Conservation (phyloP, 306 rosid species). For the Vicia villosa region DNA sequence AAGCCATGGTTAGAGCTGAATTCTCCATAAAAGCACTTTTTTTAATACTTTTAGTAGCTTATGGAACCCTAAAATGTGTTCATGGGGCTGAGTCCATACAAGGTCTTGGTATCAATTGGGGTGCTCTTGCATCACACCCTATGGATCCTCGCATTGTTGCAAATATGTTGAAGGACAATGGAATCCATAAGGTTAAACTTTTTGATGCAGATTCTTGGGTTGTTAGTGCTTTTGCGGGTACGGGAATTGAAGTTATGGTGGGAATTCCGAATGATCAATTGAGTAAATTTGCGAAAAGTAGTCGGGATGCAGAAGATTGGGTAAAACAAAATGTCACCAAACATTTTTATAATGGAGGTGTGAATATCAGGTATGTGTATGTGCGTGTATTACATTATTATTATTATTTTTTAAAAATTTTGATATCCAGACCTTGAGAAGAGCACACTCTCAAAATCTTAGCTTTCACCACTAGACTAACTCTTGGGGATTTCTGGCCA, state of each 20-base stretch:
- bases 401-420: too few relatives aligned
- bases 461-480: too few relatives aligned
- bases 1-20: slow-evolving; percentile 38
- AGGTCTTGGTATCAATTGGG: slow-evolving; percentile 78
- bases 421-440: too few relatives aligned
- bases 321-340: slow-evolving; percentile 61
- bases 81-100: slow-evolving; percentile 9
- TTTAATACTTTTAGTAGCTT: slow-evolving; percentile 25
- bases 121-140: slow-evolving; percentile 60
- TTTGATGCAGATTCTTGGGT: slow-evolving; percentile 71
- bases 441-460: too few relatives aligned
- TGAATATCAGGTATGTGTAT: slow-evolving; percentile 50
- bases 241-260: slow-evolving; percentile 62
- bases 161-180: slow-evolving; percentile 67
- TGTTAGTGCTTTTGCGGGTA: slow-evolving; percentile 53
- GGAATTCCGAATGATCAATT: slow-evolving; percentile 78
- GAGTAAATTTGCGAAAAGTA: slow-evolving; percentile 36
- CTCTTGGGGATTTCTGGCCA: too few relatives aligned
- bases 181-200: slow-evolving; percentile 70
- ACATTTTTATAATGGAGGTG: slow-evolving; percentile 45
- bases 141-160: slow-evolving; percentile 53
- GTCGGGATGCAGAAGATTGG: slow-evolving; percentile 51
- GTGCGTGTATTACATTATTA: too few relatives aligned
- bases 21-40: slow-evolving; percentile 25
- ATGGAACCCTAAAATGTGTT: slow-evolving; percentile 14